A percentile compares a stretch with the other conserved stretches of the same genome.
Evolutionary conservation across 1,284 basidiomycete genomes (phyloP).

Genomic region (Cutaneotrichosporon cyanovorans): DNA sequence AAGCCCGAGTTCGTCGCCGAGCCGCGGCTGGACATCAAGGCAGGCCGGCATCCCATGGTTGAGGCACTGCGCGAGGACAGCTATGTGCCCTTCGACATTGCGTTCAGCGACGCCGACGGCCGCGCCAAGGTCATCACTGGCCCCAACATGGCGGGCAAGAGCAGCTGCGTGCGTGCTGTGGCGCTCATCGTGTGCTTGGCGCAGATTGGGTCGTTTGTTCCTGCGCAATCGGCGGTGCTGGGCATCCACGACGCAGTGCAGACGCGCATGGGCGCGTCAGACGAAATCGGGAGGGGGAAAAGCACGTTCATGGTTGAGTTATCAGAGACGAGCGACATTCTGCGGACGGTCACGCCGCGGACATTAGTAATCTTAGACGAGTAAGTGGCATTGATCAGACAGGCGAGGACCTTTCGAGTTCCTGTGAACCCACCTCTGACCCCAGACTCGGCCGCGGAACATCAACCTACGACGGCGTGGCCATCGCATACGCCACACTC

Average conservation of each 20-base stretch:
- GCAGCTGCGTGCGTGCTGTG: conserved; percentile 39
- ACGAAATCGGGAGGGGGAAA: conserved; percentile 72
- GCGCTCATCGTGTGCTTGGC: conserved; percentile 47
- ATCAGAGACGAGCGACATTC: conserved; percentile 83
- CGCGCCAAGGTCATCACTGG: conserved; percentile 65
- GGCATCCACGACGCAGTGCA: conserved; percentile 75
- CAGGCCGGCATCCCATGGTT: conserved; percentile 65
- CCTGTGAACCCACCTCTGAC: too few species aligned
- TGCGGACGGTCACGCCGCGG: conserved; percentile 61
- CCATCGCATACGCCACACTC: conserved; percentile 57
- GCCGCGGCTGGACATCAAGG: conserved; percentile 45
- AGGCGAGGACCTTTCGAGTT: too few species aligned
- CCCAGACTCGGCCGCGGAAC: conserved; percentile 41
- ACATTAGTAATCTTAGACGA: conserved; percentile 79
- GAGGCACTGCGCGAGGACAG: conserved; percentile 67
- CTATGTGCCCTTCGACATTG: conserved; percentile 59
- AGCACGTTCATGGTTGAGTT: conserved; percentile 97
- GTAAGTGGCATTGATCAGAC: conserved; percentile 20
- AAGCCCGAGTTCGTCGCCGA: conserved; percentile 64
- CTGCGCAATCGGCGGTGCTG: conserved; percentile 64
- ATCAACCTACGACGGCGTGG: conserved; percentile 44
- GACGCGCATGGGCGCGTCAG: conserved; percentile 62
- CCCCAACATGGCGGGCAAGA: conserved; percentile 49
- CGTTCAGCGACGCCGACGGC: conserved; percentile 46
- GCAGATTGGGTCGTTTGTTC: conserved; percentile 53